These are phyloP conservation scores for Aplosporella prunicola DNA, from an alignment of 2,329 filamentous ascomycete genomes.

Conservation along the genomic window DNA sequence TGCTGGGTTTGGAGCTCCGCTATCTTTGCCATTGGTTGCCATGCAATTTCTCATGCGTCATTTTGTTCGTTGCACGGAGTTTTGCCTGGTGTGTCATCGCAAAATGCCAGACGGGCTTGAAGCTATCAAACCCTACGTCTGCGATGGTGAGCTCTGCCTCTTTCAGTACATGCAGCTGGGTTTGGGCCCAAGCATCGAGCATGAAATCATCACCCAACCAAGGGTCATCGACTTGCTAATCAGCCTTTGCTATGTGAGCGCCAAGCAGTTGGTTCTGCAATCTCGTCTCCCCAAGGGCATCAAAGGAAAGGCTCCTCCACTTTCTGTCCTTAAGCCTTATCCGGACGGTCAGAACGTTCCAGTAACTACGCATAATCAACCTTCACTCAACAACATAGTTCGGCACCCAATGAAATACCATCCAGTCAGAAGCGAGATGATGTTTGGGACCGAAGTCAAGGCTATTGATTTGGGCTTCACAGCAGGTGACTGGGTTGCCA, in stretches of 20 bases:
- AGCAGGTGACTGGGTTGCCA: conserved; percentile 44
- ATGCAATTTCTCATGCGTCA: conserved; percentile 73
- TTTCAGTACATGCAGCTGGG: conserved; percentile 85
- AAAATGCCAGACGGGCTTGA: conserved; percentile 56
- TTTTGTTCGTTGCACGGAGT: conserved; percentile 72
- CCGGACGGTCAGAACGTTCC: too few species aligned
- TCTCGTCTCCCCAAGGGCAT: too few species aligned
- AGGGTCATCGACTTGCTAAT: conserved; percentile 76
- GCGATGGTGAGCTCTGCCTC: conserved; percentile 63
- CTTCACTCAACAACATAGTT: too few species aligned
- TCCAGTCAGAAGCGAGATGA: too few species aligned
- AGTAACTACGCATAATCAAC: too few species aligned
- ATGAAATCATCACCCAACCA: conserved; percentile 70
- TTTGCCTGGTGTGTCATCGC: conserved; percentile 76
- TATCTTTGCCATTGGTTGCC: conserved; percentile 48
- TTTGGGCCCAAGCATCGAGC: conserved; percentile 74
- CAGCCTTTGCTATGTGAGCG: conserved; percentile 65
- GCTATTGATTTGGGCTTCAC: conserved; percentile 20
- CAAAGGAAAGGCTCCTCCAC: too few species aligned
- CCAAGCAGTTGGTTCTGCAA: conserved; percentile 23
- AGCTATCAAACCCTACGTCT: conserved; percentile 67
- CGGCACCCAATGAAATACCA: too few species aligned
- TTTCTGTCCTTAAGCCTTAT: too few species aligned
- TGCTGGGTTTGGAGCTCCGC: conserved; percentile 16
- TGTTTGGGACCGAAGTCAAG: conserved; percentile 25